These are phyloP conservation scores for Byssochlamys sp. DNA, from an alignment of 2,329 filamentous ascomycete genomes.

Conservation along the genomic window DNA sequence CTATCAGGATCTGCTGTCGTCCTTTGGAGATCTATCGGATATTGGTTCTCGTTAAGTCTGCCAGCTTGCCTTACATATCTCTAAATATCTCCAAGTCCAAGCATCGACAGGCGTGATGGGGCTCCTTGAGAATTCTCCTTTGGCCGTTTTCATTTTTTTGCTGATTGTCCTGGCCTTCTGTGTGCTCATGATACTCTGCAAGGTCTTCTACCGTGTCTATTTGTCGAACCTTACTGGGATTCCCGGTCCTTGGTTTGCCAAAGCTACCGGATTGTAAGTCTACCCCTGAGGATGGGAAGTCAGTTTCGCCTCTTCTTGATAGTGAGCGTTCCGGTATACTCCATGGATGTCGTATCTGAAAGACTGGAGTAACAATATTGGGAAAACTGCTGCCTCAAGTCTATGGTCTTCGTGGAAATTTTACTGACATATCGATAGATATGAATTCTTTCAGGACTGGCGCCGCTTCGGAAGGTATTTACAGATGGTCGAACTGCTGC, in stretches of 20 bases:
- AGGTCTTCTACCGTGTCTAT: not conserved
- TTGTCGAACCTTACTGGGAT: not conserved
- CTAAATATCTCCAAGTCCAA: not conserved
- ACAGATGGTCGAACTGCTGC: not conserved
- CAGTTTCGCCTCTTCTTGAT: not conserved
- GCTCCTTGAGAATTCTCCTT: not conserved
- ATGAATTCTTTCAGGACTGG: not conserved
- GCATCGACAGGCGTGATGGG: not conserved
- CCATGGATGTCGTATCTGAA: not conserved
- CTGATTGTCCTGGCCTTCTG: not conserved
- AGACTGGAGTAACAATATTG: not conserved
- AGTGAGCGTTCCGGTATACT: not conserved
- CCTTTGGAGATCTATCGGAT: not conserved
- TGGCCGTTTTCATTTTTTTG: not conserved
- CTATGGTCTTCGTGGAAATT: not conserved
- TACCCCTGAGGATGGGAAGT: not conserved
- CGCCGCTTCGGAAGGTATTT: not conserved
- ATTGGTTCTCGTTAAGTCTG: not conserved
- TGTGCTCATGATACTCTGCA: not conserved
- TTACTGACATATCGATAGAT: not conserved
- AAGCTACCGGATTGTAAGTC: not conserved
- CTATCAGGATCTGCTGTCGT: not conserved
- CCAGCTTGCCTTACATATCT: not conserved
- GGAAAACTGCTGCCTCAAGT: not conserved
- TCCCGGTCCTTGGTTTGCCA: not conserved